Base-by-base conservation (phyloP, 2,329 filamentous ascomycete species). In the Aspergillus proliferans region DNA sequence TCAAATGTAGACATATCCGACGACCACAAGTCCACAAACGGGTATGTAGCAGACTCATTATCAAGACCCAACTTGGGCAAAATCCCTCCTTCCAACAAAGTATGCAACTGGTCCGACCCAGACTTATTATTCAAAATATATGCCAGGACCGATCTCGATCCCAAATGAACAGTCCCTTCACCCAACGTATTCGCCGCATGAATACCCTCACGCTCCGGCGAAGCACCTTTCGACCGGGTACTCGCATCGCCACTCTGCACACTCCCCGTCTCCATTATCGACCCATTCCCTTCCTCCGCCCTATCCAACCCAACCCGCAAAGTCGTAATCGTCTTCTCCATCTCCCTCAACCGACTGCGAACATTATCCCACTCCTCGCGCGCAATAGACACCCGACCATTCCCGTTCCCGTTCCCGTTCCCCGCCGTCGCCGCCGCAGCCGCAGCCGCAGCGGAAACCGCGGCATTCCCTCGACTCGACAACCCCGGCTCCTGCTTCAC, bases 21-120 rank as follows among this genome's bases (percentile, higher is more conserved):
- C 5, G 81, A 82, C 80, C 81, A 84, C 2, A 84, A 66, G 58
- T 84, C 81, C 24, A 84, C 79, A 57, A 84, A 84, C 6, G 81
- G 81, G 58, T 84, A 84, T 7, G 81, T 84, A 3, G 80, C 80
- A 34, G 77, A 80, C 58, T 84, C 81, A 55, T 84, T 84, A 58
- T 84, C 81, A 30, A 84, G 70, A 2, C 81, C 81, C 49, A 84
- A 74, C 47, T 84, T 78, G 0, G 81, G 81, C 19, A 84, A 65
- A 54, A 84, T 81, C 43, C 78, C 81, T 55, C 80, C 81, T 55
- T 82, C 79, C 41, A 83, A 65, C 10, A 83, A 65, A 44, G 82
- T 77, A 53, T 81, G 76, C 3, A 73, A 63, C 52, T 74, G 71
- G 34, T 72, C 68, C 9, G 70, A 70, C 14, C 71, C 70, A 10